Base-by-base conservation (phyloP, 352 stramenopile genomes). In the Phytopythium sindhum region DNA sequence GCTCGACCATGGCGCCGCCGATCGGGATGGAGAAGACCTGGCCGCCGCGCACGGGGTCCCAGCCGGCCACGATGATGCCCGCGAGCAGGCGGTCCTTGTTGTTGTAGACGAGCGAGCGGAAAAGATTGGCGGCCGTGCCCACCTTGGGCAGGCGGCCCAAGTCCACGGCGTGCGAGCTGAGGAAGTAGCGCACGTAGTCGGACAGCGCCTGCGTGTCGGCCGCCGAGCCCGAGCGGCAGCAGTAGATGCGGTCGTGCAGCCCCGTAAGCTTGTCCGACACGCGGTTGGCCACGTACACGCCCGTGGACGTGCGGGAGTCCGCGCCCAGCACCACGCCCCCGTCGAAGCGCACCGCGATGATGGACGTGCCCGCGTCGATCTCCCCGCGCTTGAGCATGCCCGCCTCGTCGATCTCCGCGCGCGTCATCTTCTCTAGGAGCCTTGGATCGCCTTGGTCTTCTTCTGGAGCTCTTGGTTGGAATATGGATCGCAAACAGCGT, bases 1-100 rank as follows among this genome's bases (percentile, higher is more conserved):
- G 95, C 78, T 99, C 93, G 62, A 99, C 90, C 75, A 98, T 96
- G 15, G 95, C 89, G 61, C 97, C 97, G 48, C 97, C 96, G 63
- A 98, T 92, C 17, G 96, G 93, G 67, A 99, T 96, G 31, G 91
- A 97, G 75, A 98, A 99, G 41, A 99, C 96, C 63, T 95, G 84
- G 19, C 97, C 97, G 60, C 96, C 96, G 65, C 98, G 93, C 39
- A 99, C 92, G 0, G 89, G 81, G 84, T 99, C 97, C 90, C 95
- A 99, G 24, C 98, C 98, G 15, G 94, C 97, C 45, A 99, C 92
- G 77, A 99, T 99, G 66, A 99, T 98, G 48, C 97, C 97, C 0
- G 91, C 93, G 57, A 96, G 81, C 69, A 95, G 67, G 31, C 93
- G 85, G 76, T 99, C 97, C 77, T 99, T 99, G 88, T 99, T 99